Evolutionary conservation across 164 flowering plant species (phyloP).

Genomic region (Umbellularia californica): DNA sequence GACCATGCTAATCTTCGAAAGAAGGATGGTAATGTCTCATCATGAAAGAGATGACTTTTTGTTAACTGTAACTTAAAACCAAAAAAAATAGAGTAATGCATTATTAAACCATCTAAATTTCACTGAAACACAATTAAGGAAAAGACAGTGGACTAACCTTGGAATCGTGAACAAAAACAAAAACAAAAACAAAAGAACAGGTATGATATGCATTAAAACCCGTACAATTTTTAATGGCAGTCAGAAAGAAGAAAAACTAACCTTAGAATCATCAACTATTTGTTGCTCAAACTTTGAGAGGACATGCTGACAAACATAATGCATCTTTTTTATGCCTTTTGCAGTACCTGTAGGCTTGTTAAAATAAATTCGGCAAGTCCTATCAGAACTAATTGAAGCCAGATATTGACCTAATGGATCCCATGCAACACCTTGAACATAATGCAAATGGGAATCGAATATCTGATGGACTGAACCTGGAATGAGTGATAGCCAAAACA

Average conservation of each 20-base stretch:
- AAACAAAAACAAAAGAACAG: no score
- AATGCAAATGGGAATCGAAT: slow-evolving; percentile 85
- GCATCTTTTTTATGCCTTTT: slow-evolving; percentile 61
- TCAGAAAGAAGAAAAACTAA: slow-evolving; percentile 16
- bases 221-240: background rate
- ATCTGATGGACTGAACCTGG: slow-evolving; percentile 92
- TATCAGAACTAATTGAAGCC: slow-evolving; percentile 94
- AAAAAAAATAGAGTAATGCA: slow-evolving; percentile 3
- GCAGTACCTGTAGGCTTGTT: slow-evolving; percentile 66
- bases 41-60: slow-evolving; percentile 83
- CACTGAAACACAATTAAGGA: background rate
- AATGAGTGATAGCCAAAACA: background rate
- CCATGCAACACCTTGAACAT: slow-evolving; percentile 99
- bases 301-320: slow-evolving; percentile 74
- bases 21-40: slow-evolving; percentile 96
- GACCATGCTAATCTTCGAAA: slow-evolving; percentile 98
- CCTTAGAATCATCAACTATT: slow-evolving; percentile 63
- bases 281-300: slow-evolving; percentile 62
- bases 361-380: slow-evolving; percentile 75
- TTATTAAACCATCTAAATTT: background rate
- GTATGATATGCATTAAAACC: no score
- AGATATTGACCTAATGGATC: slow-evolving; percentile 78
- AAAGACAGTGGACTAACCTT: background rate
- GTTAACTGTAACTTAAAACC: slow-evolving; percentile 31
- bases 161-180: no score